Evolutionary conservation across 345 rosid genomes (phyloP), one percentile per base, ranked within the genome.

Genomic region (Hypericum perforatum): DNA sequence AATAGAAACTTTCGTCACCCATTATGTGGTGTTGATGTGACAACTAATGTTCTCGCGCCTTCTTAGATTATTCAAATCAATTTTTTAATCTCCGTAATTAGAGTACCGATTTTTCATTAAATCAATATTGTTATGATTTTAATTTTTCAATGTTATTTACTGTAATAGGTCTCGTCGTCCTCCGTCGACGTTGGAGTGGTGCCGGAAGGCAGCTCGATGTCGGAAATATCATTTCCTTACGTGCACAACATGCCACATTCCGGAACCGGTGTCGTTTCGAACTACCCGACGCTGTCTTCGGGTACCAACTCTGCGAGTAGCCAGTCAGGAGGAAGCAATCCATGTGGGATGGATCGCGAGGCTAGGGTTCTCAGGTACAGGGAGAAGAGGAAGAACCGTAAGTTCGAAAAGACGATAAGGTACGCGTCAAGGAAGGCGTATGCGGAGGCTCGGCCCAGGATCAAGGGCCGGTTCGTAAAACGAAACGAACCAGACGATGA

Each of bases 331-430:
- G 32, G 32, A 22, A 22, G 32, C 32, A 22, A 22, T 61, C 64
- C 82, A 6, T 78, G 97, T 9, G 69, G 89, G 5, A 81, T 70
- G 4, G 99, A 94, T 59, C 68, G 99, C 64, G 99, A 86, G 54
- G 97, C 89, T 2, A 78, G 95, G 63, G 99, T 94, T 9, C 50
- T 84, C 70, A 89, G 99, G 85, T 94, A 94, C 81, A 82, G 94
- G 52, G 99, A 89, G 79, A 94, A 94, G 80, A 76, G 99, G 61
- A 94, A 94, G 94, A 84, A 80, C 63, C 56, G 95, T 11, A 94
- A 79, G 74, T 89, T 94, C 60, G 92, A 89, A 94, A 94, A 94
- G 82, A 94, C 97, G 11, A 94, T 89, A 16, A 73, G 94, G 22
- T 94, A 89, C 54, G 94, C 95, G 0, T 89, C 99, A 0, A 54